Evolutionary conservation across 1,139 yeast genomes (phyloP).

Genomic region (Pichia cactophila): DNA sequence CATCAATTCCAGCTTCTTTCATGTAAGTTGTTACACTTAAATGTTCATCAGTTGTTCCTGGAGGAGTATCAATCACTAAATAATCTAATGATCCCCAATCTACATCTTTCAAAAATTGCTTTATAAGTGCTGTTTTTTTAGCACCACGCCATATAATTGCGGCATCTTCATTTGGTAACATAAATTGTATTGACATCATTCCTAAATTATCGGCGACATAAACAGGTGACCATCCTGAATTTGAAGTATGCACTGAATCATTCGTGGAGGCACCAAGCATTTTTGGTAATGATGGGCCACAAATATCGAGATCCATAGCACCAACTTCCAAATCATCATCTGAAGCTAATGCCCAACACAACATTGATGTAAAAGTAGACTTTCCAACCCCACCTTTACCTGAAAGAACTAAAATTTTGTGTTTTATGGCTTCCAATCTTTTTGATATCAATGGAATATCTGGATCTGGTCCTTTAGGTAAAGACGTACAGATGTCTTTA

Average conservation of each 20-base stretch:
- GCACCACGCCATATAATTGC: slow-evolving; percentile 98
- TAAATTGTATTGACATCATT: slow-evolving; percentile 89
- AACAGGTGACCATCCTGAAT: slow-evolving; percentile 94
- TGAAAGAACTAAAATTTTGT: slow-evolving; percentile 77
- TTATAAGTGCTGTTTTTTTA: slow-evolving; percentile 86
- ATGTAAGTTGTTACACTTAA: slow-evolving; percentile 79
- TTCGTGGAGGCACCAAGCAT: slow-evolving; percentile 84
- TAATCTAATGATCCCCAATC: slow-evolving; percentile 95
- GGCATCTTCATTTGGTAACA: slow-evolving; percentile 89
- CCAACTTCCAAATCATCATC: slow-evolving; percentile 86
- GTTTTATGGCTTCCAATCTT: slow-evolving; percentile 61
- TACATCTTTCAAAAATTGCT: slow-evolving; percentile 89
- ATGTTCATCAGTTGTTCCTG: slow-evolving; percentile 98
- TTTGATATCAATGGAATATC: slow-evolving; percentile 75
- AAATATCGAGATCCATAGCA: slow-evolving; percentile 93
- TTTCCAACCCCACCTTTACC: slow-evolving; percentile 99
- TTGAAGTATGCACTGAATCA: slow-evolving; percentile 81
- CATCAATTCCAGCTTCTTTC: slow-evolving; percentile 89
- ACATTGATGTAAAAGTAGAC: slow-evolving; percentile 90
- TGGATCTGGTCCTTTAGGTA: slow-evolving; percentile 94
- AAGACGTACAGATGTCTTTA: slow-evolving; percentile 77
- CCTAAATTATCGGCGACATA: slow-evolving; percentile 93
- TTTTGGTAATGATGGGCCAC: slow-evolving; percentile 94
- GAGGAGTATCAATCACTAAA: slow-evolving; percentile 91
- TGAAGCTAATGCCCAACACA: slow-evolving; percentile 92